Base-by-base conservation (phyloP, 1,284 basidiomycete genomes). In the Melampsora americana region DNA sequence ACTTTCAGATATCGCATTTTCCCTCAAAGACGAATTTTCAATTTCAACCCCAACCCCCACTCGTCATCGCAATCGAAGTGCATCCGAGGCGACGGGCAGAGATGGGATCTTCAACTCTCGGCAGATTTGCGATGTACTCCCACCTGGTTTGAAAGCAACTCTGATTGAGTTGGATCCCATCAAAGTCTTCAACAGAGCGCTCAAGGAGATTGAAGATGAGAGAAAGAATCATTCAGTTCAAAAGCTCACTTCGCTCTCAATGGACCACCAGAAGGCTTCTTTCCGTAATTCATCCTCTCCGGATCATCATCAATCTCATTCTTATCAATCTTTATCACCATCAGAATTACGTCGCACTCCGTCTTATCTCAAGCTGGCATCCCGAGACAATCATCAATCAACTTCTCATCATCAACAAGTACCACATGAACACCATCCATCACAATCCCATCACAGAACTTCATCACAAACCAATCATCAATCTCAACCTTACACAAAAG, bases 141-240 rank as follows among this genome's bases (percentile, higher is more conserved):
- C 53, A 56, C 53, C 53, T n/a, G 53, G 53, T 23, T 18, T 56
- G 20, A n/a, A 28, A 23, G 11, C 53, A 56, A n/a, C 12, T 23
- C 20, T 56, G 18, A n/a, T 56, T 56, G 53, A 56, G 53, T 28
- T 56, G n/a, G 53, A 56, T 56, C 53, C 53, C n/a, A 56, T 56
- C 20, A 56, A 56, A 56, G 53, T 56, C 53, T 56, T 56, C 12
- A 56, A 56, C 20, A n/a, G 53, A 23, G 53, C 26, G 2, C 26
- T 56, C 11, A 28, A 23, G 20, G 53, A 56, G 26, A n/a, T 56
- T n/a, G 53, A 56, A 7, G n/a, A 28, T 23, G 53, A 56, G 12
- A 42, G 42, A 42, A 42, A 42, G 14, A 7, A 12, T 9, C 42
- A 42, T 12, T 42, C 42, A 12, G 42, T 42, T 42, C 42, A 42